phyloP scores from a whole-genome alignment of 352 stramenopile genomes.

The Saprolegnia diclina region DNA sequence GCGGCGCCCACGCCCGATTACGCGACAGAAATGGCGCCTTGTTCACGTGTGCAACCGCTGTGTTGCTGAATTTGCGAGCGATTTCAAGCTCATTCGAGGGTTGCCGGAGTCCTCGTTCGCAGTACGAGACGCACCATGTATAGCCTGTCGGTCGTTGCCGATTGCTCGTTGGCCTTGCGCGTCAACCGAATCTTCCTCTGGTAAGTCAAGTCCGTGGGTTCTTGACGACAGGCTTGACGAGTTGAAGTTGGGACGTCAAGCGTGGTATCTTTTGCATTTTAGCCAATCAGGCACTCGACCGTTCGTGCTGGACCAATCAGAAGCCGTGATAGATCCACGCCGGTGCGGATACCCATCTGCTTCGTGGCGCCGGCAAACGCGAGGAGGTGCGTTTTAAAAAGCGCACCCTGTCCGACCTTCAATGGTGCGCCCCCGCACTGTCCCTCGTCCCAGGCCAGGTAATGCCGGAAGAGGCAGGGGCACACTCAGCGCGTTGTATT shows the following conservation, averaged over 20 bases:
- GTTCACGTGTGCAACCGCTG: no score
- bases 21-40: neutral
- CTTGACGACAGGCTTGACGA: neutral
- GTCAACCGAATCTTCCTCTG: neutral
- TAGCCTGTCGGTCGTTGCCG: no score
- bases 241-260: constrained; percentile 16
- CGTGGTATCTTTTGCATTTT: neutral
- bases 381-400: constrained; percentile 12
- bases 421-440: neutral
- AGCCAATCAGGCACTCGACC: neutral
- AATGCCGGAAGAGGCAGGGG: no score
- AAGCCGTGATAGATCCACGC: neutral
- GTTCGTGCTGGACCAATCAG: neutral
- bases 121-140: no score
- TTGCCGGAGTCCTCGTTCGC: no score
- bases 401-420: constrained; percentile 14
- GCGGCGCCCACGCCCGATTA: neutral
- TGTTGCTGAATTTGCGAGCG: no score
- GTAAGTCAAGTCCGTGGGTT: neutral
- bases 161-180: no score
- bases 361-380: constrained; percentile 7
- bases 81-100: no score
- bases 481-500: no score
- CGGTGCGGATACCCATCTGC: neutral
- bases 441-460: neutral